Evolutionary conservation across 805 yeast genomes (phyloP).

Genomic region (Candida chilensis): DNA sequence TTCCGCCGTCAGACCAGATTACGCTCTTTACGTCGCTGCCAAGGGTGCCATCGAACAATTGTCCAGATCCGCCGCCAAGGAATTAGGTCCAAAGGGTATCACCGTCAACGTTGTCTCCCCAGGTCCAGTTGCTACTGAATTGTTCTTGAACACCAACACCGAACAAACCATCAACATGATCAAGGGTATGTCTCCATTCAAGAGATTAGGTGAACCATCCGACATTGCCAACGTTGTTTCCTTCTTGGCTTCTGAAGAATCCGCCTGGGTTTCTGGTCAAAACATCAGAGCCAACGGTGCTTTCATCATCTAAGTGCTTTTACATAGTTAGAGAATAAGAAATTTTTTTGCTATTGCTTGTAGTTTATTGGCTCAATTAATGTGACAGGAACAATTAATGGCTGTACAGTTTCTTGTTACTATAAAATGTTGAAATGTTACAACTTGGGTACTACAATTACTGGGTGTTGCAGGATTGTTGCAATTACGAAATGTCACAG

Average conservation of each 20-base stretch:
- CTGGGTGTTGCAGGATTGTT: too few species aligned
- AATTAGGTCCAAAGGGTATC: constrained; percentile 6
- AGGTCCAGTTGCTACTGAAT: constrained; percentile 7
- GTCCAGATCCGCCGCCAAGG: constrained; percentile 7
- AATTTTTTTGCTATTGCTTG: too few species aligned
- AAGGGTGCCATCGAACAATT: constrained; percentile 8
- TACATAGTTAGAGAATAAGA: too few species aligned
- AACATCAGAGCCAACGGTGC: constrained; percentile 9
- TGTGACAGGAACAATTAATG: too few species aligned
- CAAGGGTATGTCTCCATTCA: constrained; percentile 7
- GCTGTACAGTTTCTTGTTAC: too few species aligned
- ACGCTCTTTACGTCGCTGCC: constrained; percentile 6
- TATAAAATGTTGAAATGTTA: too few species aligned
- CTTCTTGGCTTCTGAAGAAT: constrained; percentile 6
- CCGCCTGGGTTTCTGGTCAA: constrained; percentile 8
- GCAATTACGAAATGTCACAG: too few species aligned
- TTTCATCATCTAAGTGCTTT: too few species aligned
- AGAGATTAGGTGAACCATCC: constrained; percentile 8
- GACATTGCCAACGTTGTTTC: constrained; percentile 9
- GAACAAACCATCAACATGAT: too few species aligned
- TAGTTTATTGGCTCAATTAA: too few species aligned
- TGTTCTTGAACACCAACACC: constrained; percentile 6
- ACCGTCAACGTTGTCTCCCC: constrained; percentile 7
- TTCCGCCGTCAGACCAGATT: constrained; percentile 3
- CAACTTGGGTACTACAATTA: too few species aligned